Evolutionary conservation across 768 basidiomycete species (phyloP), one percentile per base, ranked within the genome.

Genomic region (Jaapia argillacea): DNA sequence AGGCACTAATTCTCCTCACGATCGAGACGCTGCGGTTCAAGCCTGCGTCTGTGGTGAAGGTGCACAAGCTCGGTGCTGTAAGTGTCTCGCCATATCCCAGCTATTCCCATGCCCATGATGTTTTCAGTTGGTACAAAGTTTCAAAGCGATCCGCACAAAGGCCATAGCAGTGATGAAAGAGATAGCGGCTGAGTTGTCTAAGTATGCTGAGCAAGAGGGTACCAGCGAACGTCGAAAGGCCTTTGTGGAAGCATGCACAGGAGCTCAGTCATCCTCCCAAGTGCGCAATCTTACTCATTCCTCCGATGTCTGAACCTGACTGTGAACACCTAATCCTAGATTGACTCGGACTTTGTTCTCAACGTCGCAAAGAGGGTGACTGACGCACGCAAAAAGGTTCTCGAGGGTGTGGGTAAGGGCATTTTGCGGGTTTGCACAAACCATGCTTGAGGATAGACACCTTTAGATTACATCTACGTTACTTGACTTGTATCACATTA

Each of bases 1-100:
- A 89, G 85, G 87, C 81, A 2, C 77, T 85, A 52, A 67, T 87
- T 36, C 62, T 91, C 2, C 72, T 91, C 47, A 61, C 68, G 18
- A 65, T 83, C n/a, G 82, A 81, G 55, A 81, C 79, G 0, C 52
- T 75, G 41, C 77, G 87, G 10, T 90, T 89, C 69, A 87, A 85
- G 57, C 61, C 76, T 5, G 59, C 77, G 3, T 74, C 81, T 0
- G 68, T 83, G 14, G 72, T 81, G 33, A 87, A 85, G 57, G 68
- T 75, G 28, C 73, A 89, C 59, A 88, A 82, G 57, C 72, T 85
- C 36, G 80, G 82, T 36, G 67, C 68, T 48, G 85, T 88, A 55
- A 52, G 79, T 67, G 20, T 28, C 21, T 4, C 20, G 38, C 18
- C 7, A 25, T 35, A 27, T 24, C 25, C 14, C 21, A 25, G 46